Conservation (phyloP, 805 yeast species). For the Sungouiozyma intestinalis region DNA sequence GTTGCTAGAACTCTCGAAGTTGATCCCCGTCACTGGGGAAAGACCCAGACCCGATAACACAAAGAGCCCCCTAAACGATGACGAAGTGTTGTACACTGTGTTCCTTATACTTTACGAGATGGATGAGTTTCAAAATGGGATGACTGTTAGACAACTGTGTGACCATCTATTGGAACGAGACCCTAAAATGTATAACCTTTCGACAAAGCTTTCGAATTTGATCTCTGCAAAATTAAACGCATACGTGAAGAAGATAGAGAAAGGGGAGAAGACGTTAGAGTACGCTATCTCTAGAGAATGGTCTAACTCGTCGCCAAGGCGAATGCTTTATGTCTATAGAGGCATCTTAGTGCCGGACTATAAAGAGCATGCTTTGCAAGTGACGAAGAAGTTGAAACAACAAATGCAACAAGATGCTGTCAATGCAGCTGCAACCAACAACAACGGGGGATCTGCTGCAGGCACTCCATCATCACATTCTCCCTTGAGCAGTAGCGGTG, state of each 20-base stretch:
- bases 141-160: slow-evolving; percentile 86
- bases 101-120: slow-evolving; percentile 59
- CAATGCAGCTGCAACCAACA: too few relatives aligned
- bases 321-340: slow-evolving; percentile 82
- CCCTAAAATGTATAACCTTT: slow-evolving; percentile 74
- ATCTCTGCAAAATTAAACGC: slow-evolving; percentile 79
- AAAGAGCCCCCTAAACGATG: slow-evolving; percentile 39
- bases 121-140: slow-evolving; percentile 62
- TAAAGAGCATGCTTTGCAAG: slow-evolving; percentile 57
- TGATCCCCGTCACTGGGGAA: slow-evolving; percentile 72
- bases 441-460: too few relatives aligned
- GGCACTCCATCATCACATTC: too few relatives aligned
- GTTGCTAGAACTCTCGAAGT: slow-evolving; percentile 44
- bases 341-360: slow-evolving; percentile 70
- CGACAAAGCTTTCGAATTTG: slow-evolving; percentile 70
- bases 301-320: slow-evolving; percentile 83
- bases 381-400: slow-evolving; percentile 24
- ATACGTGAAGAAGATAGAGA: slow-evolving; percentile 74
- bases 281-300: slow-evolving; percentile 78
- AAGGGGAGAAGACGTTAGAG: slow-evolving; percentile 62
- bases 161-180: slow-evolving; percentile 63
- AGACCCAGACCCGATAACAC: slow-evolving; percentile 63
- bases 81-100: slow-evolving; percentile 66
- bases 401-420: slow-evolving; percentile 9
- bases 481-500: not conserved